Base-by-base conservation (phyloP, 768 basidiomycete genomes). In the Xerocomellus intermedius region DNA sequence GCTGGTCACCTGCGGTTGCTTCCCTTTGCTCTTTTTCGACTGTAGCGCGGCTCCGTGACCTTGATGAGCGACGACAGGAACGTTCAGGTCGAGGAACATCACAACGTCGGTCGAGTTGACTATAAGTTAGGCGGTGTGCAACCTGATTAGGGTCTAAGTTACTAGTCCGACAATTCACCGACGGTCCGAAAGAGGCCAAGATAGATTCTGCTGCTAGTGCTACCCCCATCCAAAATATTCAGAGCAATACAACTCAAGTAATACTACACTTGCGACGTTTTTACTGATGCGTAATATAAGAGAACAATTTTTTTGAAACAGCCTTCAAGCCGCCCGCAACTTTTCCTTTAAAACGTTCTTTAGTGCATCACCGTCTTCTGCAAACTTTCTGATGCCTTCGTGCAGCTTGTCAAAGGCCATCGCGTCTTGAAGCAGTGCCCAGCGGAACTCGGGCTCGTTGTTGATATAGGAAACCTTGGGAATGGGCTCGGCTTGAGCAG, bases 391-490 rank as follows among this genome's bases (percentile, higher is more conserved):
- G 79, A 98, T 97, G 68, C 95, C 95, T 77, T 96, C 91, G 73
- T 95, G 92, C 54, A 96, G 79, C 78, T 96, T 96, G 73, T 96
- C 94, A 69, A 91, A 94, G 16, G 95, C 94, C 94, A 96, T 95
- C 71, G 79, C 73, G 73, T 97, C 94, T 68, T 93, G 82, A 62
- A 96, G 82, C 46, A 97, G 85, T 5, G 81, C 72, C 93, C 93
- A 96, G 48, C 91, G 86, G 86, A 98, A 98, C 68, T 91, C 87
- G 55, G 93, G 77, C 79, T 98, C 91, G 74, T 94, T 86, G 78
- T 96, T 82, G 70, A 98, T 71, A 78, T 71, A 97, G 21, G 84
- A 80, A 58, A 91, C 87, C 75, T 93, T 97, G 38, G 83, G 66
- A 58, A 91, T 84, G 33, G 84, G 80, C 45, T 85, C 77, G 50